Evolutionary conservation across 2,329 filamentous ascomycete species (phyloP).

Genomic region (Sporothrix curviconia): DNA sequence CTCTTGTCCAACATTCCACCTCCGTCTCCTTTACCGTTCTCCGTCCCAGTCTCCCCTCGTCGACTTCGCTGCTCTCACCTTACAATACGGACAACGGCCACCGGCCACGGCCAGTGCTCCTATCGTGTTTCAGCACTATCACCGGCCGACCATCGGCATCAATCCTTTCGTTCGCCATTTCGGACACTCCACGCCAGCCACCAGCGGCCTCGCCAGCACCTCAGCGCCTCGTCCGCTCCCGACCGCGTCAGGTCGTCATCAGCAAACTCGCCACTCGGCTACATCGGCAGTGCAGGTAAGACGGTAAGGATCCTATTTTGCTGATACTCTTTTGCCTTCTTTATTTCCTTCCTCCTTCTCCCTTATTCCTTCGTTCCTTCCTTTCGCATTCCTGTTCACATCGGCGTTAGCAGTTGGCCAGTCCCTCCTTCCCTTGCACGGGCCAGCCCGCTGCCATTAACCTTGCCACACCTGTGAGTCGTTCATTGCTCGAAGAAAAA

Average conservation of each 20-base stretch:
- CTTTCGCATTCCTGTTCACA: too few relatives aligned
- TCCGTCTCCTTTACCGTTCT: neutral
- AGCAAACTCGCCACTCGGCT: neutral
- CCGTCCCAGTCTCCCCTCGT: neutral
- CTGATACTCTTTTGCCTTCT: neutral
- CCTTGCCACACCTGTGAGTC: neutral
- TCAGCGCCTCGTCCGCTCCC: neutral
- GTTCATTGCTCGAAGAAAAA: neutral
- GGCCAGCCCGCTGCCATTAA: neutral
- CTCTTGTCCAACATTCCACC: slow-evolving; percentile 16
- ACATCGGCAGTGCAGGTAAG: slow-evolving; percentile 6
- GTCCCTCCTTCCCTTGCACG: slow-evolving; percentile 4
- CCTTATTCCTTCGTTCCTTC: too few relatives aligned
- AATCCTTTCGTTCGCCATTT: too few relatives aligned
- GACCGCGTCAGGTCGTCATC: slow-evolving; percentile 4
- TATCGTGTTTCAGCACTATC: too few relatives aligned
- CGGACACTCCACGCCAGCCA: neutral
- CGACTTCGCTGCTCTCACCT: neutral
- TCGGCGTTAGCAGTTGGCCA: too few relatives aligned
- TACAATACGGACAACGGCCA: too few relatives aligned
- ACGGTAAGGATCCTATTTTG: neutral
- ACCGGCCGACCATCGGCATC: too few relatives aligned
- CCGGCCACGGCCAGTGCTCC: too few relatives aligned
- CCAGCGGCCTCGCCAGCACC: neutral
- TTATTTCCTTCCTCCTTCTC: too few relatives aligned